Evolutionary conservation across 169 alveolate genomes (phyloP), one percentile per base, ranked within the genome.

Genomic region (Plasmodium malariae): DNA sequence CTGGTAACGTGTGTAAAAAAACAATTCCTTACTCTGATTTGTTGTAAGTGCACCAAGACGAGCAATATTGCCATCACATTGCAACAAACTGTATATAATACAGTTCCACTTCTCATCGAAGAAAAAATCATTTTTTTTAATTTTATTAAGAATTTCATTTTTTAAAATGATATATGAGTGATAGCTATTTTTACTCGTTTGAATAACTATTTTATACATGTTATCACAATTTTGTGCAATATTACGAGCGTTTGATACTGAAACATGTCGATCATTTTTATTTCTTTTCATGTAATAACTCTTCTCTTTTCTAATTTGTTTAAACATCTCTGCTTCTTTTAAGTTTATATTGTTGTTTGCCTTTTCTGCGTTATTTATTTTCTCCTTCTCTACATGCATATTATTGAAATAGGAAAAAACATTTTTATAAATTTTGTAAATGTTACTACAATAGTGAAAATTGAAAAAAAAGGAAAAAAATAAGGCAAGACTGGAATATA

Each of bases 401-500:
- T 59, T 74, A 24, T 34, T 45, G 28, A 74, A 74, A 26, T 60
- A 60, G 6, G 67, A 37, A 3, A 62, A 17, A 11, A 74, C 0
- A 3, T 19, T 60, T 60, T 19, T 48, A 34, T 74, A 74, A 40
- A 7, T 67, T 69, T 80, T 80, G 54, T 28, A 80, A 19, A 51
- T 19, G 49, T 80, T 80, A 30, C 45, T 80, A n/a, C 70, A 80
- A 59, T 34, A 80, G 17, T 80, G 90, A 30, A 63, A 80, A 9
- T 67, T 67, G 40, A 69, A 80, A 59, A 19, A 17, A 43, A 80
- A 65, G 67, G 59, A 54, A 32, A 65, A 67, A 54, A 80, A 80
- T 34, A 80, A 37, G 21, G 21, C 48, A 30, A 80, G 67, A 24
- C 19, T 45, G 1, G 78, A 14, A 69, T 80, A 80, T 1, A 67